Base-by-base conservation (phyloP, 2,329 filamentous ascomycete species). In the Aspergillus aculeatus region DNA sequence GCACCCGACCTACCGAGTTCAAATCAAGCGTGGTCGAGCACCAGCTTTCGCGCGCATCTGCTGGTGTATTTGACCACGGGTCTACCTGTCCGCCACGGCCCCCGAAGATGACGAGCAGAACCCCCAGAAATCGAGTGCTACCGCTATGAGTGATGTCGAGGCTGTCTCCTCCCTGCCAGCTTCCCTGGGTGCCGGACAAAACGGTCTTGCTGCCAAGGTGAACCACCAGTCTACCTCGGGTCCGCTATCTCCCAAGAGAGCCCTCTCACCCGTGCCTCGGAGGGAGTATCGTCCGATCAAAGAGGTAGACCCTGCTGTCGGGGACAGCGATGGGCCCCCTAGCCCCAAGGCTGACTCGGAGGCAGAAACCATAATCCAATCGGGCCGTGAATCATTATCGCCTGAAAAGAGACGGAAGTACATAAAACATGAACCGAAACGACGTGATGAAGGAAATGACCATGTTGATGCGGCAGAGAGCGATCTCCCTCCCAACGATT, bases 351-450 rank as follows among this genome's bases (percentile, higher is more conserved):
- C 77, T 52, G 79, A 81, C 66, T 81, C 78, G 49, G 79, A 81
- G 70, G 79, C 79, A 56, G 79, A 81, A 68, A 81, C 79, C 21
- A 78, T 80, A 60, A 81, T 81, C 58, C 78, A 81, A 65, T 81
- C 77, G 12, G 77, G 76, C 56, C 75, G 77, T 47, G 77, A 79
- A 64, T 76, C 75, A 32, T 63, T 78, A 57, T 79, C 79, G 6
- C 78, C 79, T 5, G 77, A 80, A 68, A 80, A 81, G 69, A 77
- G 76, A 66, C 75, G 75, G 59, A 77, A 75, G 59, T 71, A 72
- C 58, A 75, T 77, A 55, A 68, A 72, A 49, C 77, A 78, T 66
- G 71, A 76, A 56, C 70, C 70, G 54, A 69, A 70, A 65, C 71
- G 69, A 56, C 68, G 65, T 61, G 65, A 72, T 57, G 68, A 72